These are phyloP conservation scores for Penicillium fuscoglaucum DNA, from an alignment of 2,329 filamentous ascomycete species.

Conservation along the genomic window DNA sequence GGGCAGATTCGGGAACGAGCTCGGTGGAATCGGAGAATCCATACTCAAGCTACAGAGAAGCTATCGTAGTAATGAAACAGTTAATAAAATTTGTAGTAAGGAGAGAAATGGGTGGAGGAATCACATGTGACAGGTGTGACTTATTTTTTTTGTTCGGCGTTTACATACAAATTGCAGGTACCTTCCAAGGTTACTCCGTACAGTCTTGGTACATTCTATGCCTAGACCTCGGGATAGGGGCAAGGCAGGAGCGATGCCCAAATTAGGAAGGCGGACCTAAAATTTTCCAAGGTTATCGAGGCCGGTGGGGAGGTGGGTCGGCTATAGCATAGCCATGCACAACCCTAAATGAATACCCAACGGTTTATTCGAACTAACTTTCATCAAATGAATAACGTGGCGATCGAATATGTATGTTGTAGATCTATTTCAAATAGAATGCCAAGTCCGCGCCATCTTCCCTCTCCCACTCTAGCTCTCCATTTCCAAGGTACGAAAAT, in stretches of 20 bases:
- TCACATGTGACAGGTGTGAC: not conserved
- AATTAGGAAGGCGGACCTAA: not conserved
- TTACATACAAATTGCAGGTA: not conserved
- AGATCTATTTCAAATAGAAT: not conserved
- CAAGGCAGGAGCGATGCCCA: not conserved
- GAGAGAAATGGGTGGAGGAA: not conserved
- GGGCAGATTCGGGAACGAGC: not conserved
- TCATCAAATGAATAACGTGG: too few species aligned
- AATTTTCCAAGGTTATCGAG: not conserved
- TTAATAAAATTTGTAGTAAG: not conserved
- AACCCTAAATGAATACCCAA: not conserved
- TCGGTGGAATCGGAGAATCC: not conserved
- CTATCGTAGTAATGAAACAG: not conserved
- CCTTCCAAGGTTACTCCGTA: too few species aligned
- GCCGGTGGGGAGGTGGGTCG: not conserved
- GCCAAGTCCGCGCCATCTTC: not conserved
- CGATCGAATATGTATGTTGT: not conserved
- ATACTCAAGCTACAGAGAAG: not conserved
- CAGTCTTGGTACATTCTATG: not conserved
- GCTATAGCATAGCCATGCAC: not conserved
- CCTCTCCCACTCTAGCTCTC: not conserved
- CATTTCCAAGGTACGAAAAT: not conserved
- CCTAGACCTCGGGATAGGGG: too few species aligned
- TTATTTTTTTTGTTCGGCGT: not conserved
- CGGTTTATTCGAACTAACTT: too few species aligned